These are phyloP conservation scores for Tylopilus sp. DNA, from an alignment of 1,284 basidiomycete species.

Conservation along the genomic window DNA sequence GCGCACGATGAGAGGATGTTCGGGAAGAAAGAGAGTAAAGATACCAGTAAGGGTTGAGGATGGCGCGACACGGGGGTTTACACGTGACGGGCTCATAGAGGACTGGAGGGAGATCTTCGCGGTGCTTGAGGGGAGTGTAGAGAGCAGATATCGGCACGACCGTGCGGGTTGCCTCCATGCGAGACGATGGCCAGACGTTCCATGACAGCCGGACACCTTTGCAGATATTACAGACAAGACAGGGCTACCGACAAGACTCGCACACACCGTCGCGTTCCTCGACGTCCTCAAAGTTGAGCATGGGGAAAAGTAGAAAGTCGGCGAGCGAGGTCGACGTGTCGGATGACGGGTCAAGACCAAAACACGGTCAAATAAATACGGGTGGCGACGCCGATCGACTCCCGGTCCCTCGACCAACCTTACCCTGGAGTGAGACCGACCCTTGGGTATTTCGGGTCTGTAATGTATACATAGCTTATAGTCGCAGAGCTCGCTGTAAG, in stretches of 20 bases:
- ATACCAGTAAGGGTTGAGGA: conserved; percentile 96
- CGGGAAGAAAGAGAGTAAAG: conserved; percentile 19
- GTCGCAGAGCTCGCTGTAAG: too few relatives aligned
- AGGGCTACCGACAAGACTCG: background rate
- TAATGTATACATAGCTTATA: too few relatives aligned
- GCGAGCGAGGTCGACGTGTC: conserved; percentile 25
- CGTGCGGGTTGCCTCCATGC: conserved; percentile 96
- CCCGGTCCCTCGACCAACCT: too few relatives aligned
- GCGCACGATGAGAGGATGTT: conserved; percentile 4
- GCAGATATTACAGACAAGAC: background rate
- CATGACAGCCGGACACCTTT: conserved; percentile 89
- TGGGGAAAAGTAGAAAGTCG: conserved; percentile 13
- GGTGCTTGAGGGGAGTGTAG: conserved; percentile 95
- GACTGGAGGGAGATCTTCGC: conserved; percentile 94
- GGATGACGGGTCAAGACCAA: conserved; percentile 8
- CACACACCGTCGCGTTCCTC: conserved; percentile 60
- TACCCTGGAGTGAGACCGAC: too few relatives aligned
- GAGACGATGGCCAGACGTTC: conserved; percentile 98
- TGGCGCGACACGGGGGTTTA: conserved; percentile 95
- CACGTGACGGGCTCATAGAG: conserved; percentile 98
- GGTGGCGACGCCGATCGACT: too few relatives aligned
- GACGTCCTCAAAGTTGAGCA: conserved; percentile 56
- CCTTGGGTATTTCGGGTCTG: too few relatives aligned
- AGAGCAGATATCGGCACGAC: conserved; percentile 97
- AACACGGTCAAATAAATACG: conserved; percentile 25